Percentiles rank a stretch among this genome's conserved stretches.
phyloP scores from a whole-genome alignment of 306 rosid species.

The Elaeagnus macrophylla region DNA sequence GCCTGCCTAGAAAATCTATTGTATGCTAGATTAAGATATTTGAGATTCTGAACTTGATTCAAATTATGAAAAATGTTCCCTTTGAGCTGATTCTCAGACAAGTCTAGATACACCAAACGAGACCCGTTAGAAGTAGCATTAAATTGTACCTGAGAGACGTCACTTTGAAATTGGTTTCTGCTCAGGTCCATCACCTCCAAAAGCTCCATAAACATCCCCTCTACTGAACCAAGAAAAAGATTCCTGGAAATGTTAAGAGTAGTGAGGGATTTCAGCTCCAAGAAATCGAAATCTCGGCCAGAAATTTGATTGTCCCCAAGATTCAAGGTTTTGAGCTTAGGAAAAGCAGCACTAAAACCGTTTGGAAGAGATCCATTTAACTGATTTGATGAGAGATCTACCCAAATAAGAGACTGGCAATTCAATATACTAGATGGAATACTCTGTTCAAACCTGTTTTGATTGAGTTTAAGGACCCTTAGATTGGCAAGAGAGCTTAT shows the following conservation, averaged over 20 bases:
- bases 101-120: conserved; percentile 70
- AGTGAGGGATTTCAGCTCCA: conserved; percentile 48
- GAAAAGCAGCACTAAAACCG: conserved; percentile 74
- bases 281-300: conserved; percentile 51
- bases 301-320: conserved; percentile 61
- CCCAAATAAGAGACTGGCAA: conserved; percentile 48
- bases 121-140: conserved; percentile 52
- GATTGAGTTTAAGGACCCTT: conserved; percentile 47
- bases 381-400: conserved; percentile 74
- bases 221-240: conserved; percentile 66
- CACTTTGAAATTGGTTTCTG: conserved; percentile 78
- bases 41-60: conserved; percentile 46
- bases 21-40: conserved; percentile 71
- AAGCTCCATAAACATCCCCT: conserved; percentile 48
- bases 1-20: conserved; percentile 63
- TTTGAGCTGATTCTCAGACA: conserved; percentile 75
- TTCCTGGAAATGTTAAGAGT: conserved; percentile 74
- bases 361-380: conserved; percentile 69
- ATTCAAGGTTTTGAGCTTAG: conserved; percentile 64
- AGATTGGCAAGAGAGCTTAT: conserved; percentile 53
- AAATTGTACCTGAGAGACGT: conserved; percentile 73
- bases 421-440: conserved; percentile 58
- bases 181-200: conserved; percentile 76
- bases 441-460: conserved; percentile 44
- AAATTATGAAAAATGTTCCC: conserved; percentile 58